Conservation (phyloP, 2,329 filamentous ascomycete species). For the Arachnomyces sp. region DNA sequence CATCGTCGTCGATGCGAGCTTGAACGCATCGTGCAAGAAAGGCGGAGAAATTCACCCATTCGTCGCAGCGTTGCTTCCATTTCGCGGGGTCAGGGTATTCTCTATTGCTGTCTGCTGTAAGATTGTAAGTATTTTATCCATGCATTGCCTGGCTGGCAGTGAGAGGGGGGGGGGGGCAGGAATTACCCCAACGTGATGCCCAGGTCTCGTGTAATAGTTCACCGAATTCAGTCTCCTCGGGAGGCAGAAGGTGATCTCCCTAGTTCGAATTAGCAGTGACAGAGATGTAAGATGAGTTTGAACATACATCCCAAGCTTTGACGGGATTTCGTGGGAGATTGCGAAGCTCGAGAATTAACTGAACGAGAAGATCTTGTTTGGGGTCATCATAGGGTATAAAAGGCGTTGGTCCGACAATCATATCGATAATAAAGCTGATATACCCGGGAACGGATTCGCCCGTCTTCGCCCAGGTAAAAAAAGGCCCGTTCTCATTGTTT, state of each 20-base stretch:
- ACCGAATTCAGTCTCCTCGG: neutral
- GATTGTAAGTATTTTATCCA: too few species aligned
- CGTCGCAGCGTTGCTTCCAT: too few species aligned
- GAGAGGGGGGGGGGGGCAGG: too few species aligned
- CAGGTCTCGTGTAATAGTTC: neutral
- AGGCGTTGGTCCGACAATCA: neutral
- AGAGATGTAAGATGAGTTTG: neutral
- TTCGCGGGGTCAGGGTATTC: too few species aligned
- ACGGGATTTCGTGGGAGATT: constrained; percentile 1
- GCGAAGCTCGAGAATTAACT: constrained; percentile 3
- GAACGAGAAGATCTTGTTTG: constrained; percentile 2
- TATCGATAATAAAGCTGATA: neutral
- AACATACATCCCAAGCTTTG: constrained; percentile 2
- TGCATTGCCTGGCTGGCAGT: too few species aligned
- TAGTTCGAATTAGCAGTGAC: too few species aligned
- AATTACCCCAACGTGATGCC: constrained; percentile 1
- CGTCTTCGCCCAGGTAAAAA: neutral
- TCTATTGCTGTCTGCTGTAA: too few species aligned
- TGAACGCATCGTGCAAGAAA: too few species aligned
- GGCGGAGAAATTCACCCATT: too few species aligned
- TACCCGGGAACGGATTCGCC: neutral
- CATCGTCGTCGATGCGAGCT: too few species aligned
- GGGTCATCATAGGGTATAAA: constrained; percentile 4
- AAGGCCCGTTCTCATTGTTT: neutral
- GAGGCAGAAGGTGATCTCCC: neutral